A percentile compares a stretch with the other conserved stretches of the same genome.
Evolutionary conservation across 257 asterid genomes (phyloP).

Genomic region (Solanum pinnatisectum): DNA sequence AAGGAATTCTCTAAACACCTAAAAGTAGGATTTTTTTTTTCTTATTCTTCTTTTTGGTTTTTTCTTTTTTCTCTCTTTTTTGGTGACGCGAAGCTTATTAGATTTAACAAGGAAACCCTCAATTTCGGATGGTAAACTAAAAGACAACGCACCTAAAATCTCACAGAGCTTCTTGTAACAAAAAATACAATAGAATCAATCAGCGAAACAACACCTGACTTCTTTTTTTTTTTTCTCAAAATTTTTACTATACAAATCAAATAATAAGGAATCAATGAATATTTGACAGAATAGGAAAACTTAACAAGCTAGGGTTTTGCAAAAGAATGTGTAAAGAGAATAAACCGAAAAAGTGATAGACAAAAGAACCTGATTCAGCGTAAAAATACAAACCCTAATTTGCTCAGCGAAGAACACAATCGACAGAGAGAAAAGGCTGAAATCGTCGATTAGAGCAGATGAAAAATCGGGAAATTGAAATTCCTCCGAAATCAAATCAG

Average conservation of each 20-base stretch:
- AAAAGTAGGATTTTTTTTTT: not conserved
- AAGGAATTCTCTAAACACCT: not conserved
- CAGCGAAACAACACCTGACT: conserved; percentile 9
- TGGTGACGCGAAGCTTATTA: not conserved
- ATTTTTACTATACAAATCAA: conserved; percentile 11
- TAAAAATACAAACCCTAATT: not conserved
- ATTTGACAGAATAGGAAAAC: not conserved
- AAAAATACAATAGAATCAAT: not conserved
- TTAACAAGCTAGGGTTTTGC: conserved; percentile 19
- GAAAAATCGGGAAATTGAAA: not conserved
- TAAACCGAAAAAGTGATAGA: not conserved
- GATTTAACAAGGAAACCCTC: conserved; percentile 69
- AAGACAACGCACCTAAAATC: conserved; percentile 80
- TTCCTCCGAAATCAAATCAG: not conserved
- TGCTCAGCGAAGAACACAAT: conserved; percentile 5
- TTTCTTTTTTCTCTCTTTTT: conserved; percentile 1
- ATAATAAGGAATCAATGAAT: conserved; percentile 27
- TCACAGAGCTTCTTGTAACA: conserved; percentile 66
- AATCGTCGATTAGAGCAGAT: conserved; percentile 10
- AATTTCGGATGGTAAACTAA: conserved; percentile 71
- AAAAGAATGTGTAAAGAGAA: not conserved
- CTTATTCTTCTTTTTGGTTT: not conserved
- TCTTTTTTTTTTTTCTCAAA: not conserved
- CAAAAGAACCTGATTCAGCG: not conserved
- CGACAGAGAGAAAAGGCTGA: conserved; percentile 20